Evolutionary conservation across 192 early-diverging fungal species (phyloP).

Genomic region (Coemansia sp.): DNA sequence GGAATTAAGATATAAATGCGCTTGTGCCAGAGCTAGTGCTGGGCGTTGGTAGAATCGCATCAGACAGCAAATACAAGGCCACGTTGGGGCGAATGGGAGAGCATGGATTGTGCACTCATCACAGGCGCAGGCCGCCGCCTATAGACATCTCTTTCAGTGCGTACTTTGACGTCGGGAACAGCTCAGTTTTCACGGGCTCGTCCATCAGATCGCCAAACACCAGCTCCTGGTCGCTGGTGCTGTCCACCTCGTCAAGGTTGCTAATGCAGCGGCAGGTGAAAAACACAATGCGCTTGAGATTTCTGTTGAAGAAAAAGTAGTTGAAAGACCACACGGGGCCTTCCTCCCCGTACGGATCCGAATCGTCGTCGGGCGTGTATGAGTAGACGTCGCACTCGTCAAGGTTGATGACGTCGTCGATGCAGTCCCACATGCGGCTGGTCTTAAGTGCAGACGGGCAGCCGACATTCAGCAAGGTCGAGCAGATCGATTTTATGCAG

Average conservation of each 20-base stretch:
- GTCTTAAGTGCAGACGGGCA: constrained; percentile 39
- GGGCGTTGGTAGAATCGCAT: too few relatives aligned
- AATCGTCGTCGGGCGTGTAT: constrained; percentile 82
- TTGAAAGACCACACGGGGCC: constrained; percentile 92
- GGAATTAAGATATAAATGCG: too few relatives aligned
- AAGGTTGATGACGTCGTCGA: constrained; percentile 81
- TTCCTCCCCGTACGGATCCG: constrained; percentile 90
- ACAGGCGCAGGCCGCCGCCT: constrained; percentile 33
- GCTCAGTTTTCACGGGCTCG: constrained; percentile 34
- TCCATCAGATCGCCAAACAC: constrained; percentile 42
- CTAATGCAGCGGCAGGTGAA: constrained; percentile 88
- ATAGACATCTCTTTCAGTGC: constrained; percentile 37
- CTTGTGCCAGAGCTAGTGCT: too few relatives aligned
- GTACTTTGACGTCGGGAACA: constrained; percentile 35
- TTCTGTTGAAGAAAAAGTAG: constrained; percentile 95
- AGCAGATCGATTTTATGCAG: constrained; percentile 82
- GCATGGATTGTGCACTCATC: constrained; percentile 1
- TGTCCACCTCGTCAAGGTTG: constrained; percentile 57
- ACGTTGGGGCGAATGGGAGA: not conserved
- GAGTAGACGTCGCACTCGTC: constrained; percentile 87
- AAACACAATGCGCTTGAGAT: constrained; percentile 88
- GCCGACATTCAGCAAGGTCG: constrained; percentile 81
- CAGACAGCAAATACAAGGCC: too few relatives aligned
- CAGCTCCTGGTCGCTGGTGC: constrained; percentile 46
- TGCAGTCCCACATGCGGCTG: constrained; percentile 76